A percentile compares a stretch with the other conserved stretches of the same genome.
These are phyloP conservation scores for Pseudocercospora fijiensis DNA, from an alignment of 2,329 filamentous ascomycete species.

Conservation along the genomic window DNA sequence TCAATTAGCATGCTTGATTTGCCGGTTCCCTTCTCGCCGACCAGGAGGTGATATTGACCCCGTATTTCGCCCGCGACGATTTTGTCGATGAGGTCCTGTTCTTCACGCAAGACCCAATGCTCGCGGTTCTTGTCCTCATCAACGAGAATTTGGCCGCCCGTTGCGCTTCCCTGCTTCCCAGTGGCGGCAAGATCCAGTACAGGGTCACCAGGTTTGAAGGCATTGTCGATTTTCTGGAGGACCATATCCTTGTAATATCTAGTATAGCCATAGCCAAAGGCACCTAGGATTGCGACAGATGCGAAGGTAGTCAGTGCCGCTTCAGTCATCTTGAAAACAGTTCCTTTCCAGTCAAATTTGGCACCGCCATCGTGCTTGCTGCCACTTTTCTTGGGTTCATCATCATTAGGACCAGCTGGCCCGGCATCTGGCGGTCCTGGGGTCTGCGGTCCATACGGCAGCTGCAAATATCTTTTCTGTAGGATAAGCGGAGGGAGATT, in stretches of 20 bases:
- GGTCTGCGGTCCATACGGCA: slow-evolving; percentile 20
- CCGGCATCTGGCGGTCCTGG: slow-evolving; percentile 26
- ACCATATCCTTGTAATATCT: slow-evolving; percentile 77
- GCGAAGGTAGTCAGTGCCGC: slow-evolving; percentile 52
- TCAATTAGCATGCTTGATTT: slow-evolving; percentile 97
- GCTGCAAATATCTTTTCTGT: slow-evolving; percentile 15
- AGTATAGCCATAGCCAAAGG: slow-evolving; percentile 65
- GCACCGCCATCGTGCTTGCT: slow-evolving; percentile 16
- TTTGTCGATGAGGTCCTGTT: slow-evolving; percentile 77
- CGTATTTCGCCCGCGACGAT: slow-evolving; percentile 71
- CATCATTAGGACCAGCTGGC: slow-evolving; percentile 21
- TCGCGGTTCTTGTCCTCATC: slow-evolving; percentile 54
- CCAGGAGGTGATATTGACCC: slow-evolving; percentile 86
- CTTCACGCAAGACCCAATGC: slow-evolving; percentile 79
- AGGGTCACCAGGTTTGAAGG: slow-evolving; percentile 87
- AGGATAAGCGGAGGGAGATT: neutral
- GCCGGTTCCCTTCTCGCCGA: slow-evolving; percentile 94
- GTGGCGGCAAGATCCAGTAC: slow-evolving; percentile 61
- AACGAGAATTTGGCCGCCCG: slow-evolving; percentile 32
- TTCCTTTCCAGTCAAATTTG: slow-evolving; percentile 35
- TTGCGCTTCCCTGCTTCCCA: slow-evolving; percentile 32
- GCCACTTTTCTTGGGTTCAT: slow-evolving; percentile 14
- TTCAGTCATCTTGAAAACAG: slow-evolving; percentile 54
- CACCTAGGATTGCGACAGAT: slow-evolving; percentile 50
- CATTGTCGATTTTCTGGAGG: slow-evolving; percentile 86